Base-by-base conservation (phyloP, 371 early-diverging fungal species). In the Entomophthora muscae region DNA sequence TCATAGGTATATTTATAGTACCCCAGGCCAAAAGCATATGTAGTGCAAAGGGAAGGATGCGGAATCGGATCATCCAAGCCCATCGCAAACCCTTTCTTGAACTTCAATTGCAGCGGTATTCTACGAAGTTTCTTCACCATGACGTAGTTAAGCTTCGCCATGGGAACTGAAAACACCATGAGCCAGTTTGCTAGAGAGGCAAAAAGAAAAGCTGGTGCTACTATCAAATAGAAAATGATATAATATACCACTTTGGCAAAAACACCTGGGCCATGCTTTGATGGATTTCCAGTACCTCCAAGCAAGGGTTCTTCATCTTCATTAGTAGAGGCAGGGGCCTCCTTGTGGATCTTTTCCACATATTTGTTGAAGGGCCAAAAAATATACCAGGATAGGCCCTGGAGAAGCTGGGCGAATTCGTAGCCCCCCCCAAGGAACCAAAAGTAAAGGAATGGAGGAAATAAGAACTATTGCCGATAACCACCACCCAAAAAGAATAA, bases 311-410 rank as follows among this genome's bases (percentile, higher is more conserved):
- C 69, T 27, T 60, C 64, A 53, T 64, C 60, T 32, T 54, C 64
- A 21, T 24, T 55, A 57, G 61, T 30, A 52, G 60, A 56, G 61
- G 26, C 58, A 21, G 51, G 54, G 24, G 63, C 53, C n/a, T 66
- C 65, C 24, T 57, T 53, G 31, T 58, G 24, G 21, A 70, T 71
- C 3, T 77, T 75, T 65, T 86, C 90, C 1, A 94, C 86, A 69
- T 87, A 91, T 65, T 89, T 84, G 7, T 92, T 94, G 76, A 94
- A 95, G 1, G 96, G 96, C 93, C 93, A 93, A 22, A 91, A 68
- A 23, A 94, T 73, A 65, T 94, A 95, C 61, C 78, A 74, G 27
- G 82, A 76, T 1, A 87, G 70, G 26, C 81, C 87, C 5, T 76
- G 66, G 3, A 83, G 68, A 12, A 84, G 82, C 1, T 72, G 67